These are phyloP conservation scores for Gastroboletus turbinatus DNA, from an alignment of 1,284 basidiomycete species.

Conservation along the genomic window DNA sequence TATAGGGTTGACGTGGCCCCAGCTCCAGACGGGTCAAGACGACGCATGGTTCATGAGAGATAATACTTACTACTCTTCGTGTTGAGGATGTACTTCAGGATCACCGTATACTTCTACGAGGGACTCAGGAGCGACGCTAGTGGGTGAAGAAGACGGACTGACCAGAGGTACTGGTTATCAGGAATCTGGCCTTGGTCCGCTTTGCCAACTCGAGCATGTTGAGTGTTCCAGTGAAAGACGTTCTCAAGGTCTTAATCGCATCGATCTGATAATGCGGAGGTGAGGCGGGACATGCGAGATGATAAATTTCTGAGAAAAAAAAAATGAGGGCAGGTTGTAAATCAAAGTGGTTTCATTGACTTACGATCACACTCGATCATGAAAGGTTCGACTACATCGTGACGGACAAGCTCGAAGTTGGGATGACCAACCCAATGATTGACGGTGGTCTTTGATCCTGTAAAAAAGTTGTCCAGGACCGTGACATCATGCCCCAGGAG, in stretches of 20 bases:
- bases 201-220: conserved; percentile 99
- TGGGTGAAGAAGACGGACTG: conserved; percentile 19
- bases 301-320: conserved; percentile 85
- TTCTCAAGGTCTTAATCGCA: conserved; percentile 96
- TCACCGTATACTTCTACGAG: conserved; percentile 90
- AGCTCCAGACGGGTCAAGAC: conserved; percentile 48
- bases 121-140: conserved; percentile 9
- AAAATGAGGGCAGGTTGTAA: neutral
- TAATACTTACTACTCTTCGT: conserved; percentile 81
- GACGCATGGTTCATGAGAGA: conserved; percentile 2
- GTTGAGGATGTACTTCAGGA: conserved; percentile 95
- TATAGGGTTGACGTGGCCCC: conserved; percentile 98
- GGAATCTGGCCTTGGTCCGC: conserved; percentile 93
- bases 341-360: conserved; percentile 26
- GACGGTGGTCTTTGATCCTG: conserved; percentile 92
- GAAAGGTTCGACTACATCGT: conserved; percentile 95
- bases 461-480: conserved; percentile 98
- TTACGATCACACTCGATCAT: conserved; percentile 96
- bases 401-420: conserved; percentile 96
- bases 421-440: conserved; percentile 96
- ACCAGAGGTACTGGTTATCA: conserved; percentile 93
- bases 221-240: conserved; percentile 94
- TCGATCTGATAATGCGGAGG: conserved; percentile 96
- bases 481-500: conserved; percentile 97
- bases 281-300: conserved; percentile 94